Evolutionary conservation across 441 rosid genomes (phyloP).

Genomic region (Gossypium aridum): DNA sequence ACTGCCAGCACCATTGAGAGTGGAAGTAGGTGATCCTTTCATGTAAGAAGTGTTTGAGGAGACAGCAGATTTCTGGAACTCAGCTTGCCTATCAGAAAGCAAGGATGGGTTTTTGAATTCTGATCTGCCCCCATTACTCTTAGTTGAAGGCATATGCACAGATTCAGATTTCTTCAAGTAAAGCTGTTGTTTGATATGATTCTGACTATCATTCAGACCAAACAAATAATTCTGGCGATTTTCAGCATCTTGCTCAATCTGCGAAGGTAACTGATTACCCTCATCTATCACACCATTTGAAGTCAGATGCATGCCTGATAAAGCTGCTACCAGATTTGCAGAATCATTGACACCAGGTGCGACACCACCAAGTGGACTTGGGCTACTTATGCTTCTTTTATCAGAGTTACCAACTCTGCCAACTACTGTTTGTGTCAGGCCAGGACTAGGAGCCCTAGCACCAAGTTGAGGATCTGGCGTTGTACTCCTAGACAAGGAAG

Average conservation of each 20-base stretch:
- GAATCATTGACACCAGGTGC: slow-evolving; percentile 47
- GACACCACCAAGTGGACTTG: slow-evolving; percentile 50
- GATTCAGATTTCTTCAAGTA: slow-evolving; percentile 41
- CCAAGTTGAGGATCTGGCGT: slow-evolving; percentile 88
- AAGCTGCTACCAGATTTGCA: slow-evolving; percentile 47
- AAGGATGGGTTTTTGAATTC: slow-evolving; percentile 31
- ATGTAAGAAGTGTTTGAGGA: slow-evolving; percentile 34
- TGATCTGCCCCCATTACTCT: slow-evolving; percentile 37
- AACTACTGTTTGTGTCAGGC: slow-evolving; percentile 76
- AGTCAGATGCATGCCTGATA: slow-evolving; percentile 65
- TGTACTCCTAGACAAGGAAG: slow-evolving; percentile 69
- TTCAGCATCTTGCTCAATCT: slow-evolving; percentile 41
- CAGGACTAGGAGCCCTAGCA: slow-evolving; percentile 83
- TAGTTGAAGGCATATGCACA: slow-evolving; percentile 34
- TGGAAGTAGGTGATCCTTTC: slow-evolving; percentile 61
- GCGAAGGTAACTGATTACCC: slow-evolving; percentile 30
- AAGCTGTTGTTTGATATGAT: slow-evolving; percentile 40
- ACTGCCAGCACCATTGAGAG: slow-evolving; percentile 45
- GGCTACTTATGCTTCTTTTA: slow-evolving; percentile 44
- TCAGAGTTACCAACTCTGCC: slow-evolving; percentile 56
- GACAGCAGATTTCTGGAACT: slow-evolving; percentile 31
- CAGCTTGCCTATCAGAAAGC: slow-evolving; percentile 38
- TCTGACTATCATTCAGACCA: slow-evolving; percentile 46
- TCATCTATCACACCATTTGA: slow-evolving; percentile 36
- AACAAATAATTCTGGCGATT: slow-evolving; percentile 52